These are phyloP conservation scores for Glebionis coronaria DNA, from an alignment of 129 eudicot genomes.

Conservation along the genomic window DNA sequence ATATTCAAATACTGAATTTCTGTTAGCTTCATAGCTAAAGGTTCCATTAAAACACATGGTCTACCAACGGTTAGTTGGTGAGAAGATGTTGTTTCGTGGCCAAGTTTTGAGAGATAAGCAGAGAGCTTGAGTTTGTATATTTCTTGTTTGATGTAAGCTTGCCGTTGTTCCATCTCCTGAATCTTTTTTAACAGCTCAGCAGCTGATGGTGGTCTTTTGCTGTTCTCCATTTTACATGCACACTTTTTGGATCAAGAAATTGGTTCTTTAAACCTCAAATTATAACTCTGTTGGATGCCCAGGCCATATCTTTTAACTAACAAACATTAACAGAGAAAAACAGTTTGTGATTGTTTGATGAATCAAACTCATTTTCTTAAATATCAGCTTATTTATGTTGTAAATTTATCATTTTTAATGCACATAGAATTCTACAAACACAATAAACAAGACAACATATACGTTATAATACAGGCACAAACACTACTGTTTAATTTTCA, in stretches of 20 bases:
- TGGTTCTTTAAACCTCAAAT: slow-evolving; percentile 15
- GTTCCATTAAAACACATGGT: neutral
- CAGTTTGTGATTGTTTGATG: too few species aligned
- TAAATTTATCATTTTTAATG: too few species aligned
- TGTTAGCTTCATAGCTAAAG: slow-evolving; percentile 8
- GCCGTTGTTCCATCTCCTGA: slow-evolving; percentile 56
- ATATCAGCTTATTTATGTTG: too few species aligned
- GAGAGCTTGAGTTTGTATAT: slow-evolving; percentile 51
- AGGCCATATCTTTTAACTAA: slow-evolving; percentile 1
- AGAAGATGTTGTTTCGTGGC: neutral
- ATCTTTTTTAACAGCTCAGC: slow-evolving; percentile 77
- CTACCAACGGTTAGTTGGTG: neutral
- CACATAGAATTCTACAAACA: too few species aligned
- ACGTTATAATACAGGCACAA: too few species aligned
- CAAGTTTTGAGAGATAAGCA: slow-evolving; percentile 5
- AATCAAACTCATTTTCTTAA: too few species aligned
- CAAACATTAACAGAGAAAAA: too few species aligned
- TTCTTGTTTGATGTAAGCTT: slow-evolving; percentile 57
- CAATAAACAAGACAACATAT: too few species aligned
- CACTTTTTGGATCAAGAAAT: slow-evolving; percentile 8
- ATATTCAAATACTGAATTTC: slow-evolving; percentile 59
- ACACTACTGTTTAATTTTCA: too few species aligned
- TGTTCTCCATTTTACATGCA: slow-evolving; percentile 21
- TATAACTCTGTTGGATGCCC: slow-evolving; percentile 10
- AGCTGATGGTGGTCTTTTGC: slow-evolving; percentile 35